Base-by-base conservation (phyloP, 768 basidiomycete species). In the Suillus tomentosus region DNA sequence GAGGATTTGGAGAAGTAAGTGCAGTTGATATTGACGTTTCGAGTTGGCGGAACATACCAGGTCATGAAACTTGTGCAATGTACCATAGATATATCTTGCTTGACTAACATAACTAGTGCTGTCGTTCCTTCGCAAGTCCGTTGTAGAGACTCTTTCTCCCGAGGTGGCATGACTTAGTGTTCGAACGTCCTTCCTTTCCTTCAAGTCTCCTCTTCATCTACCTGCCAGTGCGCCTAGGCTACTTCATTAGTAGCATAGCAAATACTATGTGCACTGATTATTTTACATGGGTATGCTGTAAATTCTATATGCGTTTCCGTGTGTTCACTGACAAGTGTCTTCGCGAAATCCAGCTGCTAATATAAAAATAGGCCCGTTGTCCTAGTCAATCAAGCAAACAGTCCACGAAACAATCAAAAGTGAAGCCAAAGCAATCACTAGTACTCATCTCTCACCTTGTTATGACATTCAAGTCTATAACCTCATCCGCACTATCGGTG, bases 1-100 rank as follows among this genome's bases (percentile, higher is more conserved):
- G 83, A 83, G 3, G 87, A 87, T 60, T 55, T 79, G 63, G 82
- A 83, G 75, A 82, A 84, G 77, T 85, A 78, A 81, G 75, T 64
- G 31, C 17, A 11, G 7, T 51, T 15, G 50, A 51, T 2, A 14
- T 54, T 6, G 19, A 19, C 2, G 11, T 13, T n/a, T 54, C 11
- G 10, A 19, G 31, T n/a, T 17, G 34, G 19, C 3, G 53, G 53
- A 36, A 11, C 19, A 54, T 54, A 54, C 53, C 31, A 34, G 19
- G 17, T 11, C 51, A 19, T 54, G 53, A 34, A 34, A n/a, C 19
- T 54, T 54, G 11, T 13, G 53, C 19, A 13, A 34, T 54, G 53
- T 54, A 54, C 31, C 27, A 51, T 51, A 51, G 27, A 51, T 51
- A 53, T 53, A 31, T 6, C 9, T 51, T 51, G 50, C 27, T 27